phyloP scores from a whole-genome alignment of 2,329 filamentous ascomycete species.

The Scedosporium boydii region DNA sequence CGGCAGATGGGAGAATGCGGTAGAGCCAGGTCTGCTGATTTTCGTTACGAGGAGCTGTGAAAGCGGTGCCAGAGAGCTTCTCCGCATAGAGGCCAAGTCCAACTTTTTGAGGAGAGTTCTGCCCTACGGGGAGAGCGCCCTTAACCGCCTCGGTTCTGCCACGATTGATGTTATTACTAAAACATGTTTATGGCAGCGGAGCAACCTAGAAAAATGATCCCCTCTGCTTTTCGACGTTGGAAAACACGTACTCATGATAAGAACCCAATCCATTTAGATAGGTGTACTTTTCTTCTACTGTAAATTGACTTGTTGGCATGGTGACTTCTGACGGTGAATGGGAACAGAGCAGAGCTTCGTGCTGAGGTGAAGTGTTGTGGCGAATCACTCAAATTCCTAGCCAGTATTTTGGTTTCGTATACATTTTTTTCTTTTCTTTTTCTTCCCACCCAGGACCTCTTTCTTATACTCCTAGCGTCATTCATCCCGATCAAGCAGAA shows the following conservation, averaged over 20 bases:
- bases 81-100: slow-evolving; percentile 33
- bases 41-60: slow-evolving; percentile 19
- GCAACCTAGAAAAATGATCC: background rate
- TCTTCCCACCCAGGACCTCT: background rate
- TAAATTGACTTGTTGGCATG: slow-evolving; percentile 4
- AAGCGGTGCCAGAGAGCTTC: slow-evolving; percentile 34
- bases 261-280: slow-evolving; percentile 2
- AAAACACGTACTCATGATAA: slow-evolving; percentile 4
- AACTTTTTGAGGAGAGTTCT: slow-evolving; percentile 34
- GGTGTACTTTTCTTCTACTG: slow-evolving; percentile 4
- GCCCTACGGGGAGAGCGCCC: slow-evolving; percentile 31
- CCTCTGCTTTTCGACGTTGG: background rate
- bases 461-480: background rate
- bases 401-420: background rate
- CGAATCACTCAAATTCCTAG: background rate
- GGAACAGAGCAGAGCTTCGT: background rate
- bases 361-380: background rate
- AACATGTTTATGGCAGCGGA: background rate
- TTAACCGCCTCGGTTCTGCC: slow-evolving; percentile 29
- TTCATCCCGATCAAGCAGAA: background rate
- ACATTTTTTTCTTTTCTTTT: background rate
- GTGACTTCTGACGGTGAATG: background rate
- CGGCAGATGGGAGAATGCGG: slow-evolving; percentile 21
- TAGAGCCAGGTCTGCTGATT: slow-evolving; percentile 25
- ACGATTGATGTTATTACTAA: background rate